Evolutionary conservation across 495 filamentous ascomycete species (phyloP).

Genomic region (Neurospora hispaniola): DNA sequence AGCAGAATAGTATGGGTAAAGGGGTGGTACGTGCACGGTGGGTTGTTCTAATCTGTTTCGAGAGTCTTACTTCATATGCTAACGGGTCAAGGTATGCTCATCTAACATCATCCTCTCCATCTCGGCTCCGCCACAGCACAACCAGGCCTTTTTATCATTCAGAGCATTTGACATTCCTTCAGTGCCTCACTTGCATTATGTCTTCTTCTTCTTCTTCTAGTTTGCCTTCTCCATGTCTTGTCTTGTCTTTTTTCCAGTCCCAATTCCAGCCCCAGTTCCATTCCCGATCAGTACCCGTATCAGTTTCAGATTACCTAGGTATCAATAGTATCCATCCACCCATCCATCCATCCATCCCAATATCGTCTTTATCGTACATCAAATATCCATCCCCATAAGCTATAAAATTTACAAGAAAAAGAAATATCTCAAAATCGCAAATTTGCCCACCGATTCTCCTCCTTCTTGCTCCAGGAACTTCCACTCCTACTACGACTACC

Average conservation of each 20-base stretch:
- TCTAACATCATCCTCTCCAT: not conserved
- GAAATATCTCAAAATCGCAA: not conserved
- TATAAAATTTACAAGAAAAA: not conserved
- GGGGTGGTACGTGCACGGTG: not conserved
- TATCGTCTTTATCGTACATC: not conserved
- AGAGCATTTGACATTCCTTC: constrained; percentile 1
- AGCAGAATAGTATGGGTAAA: not conserved
- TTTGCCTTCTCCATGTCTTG: not conserved
- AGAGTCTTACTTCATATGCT: not conserved
- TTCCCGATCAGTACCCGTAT: too few relatives aligned
- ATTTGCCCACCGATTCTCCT: not conserved
- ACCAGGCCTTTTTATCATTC: not conserved
- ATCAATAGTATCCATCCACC: not conserved
- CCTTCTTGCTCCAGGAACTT: not conserved
- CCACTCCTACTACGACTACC: not conserved
- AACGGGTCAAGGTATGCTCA: not conserved
- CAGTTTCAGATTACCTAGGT: too few relatives aligned
- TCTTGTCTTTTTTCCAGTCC: not conserved
- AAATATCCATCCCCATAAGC: not conserved
- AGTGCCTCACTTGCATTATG: not conserved
- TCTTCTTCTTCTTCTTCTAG: not conserved
- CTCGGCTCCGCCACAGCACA: not conserved
- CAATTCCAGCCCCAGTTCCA: not conserved
- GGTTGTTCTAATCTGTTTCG: not conserved
- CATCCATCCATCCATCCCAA: not conserved